These are phyloP conservation scores for Pestalotiopsis sp. DNA, from an alignment of 2,329 filamentous ascomycete genomes.

Conservation along the genomic window DNA sequence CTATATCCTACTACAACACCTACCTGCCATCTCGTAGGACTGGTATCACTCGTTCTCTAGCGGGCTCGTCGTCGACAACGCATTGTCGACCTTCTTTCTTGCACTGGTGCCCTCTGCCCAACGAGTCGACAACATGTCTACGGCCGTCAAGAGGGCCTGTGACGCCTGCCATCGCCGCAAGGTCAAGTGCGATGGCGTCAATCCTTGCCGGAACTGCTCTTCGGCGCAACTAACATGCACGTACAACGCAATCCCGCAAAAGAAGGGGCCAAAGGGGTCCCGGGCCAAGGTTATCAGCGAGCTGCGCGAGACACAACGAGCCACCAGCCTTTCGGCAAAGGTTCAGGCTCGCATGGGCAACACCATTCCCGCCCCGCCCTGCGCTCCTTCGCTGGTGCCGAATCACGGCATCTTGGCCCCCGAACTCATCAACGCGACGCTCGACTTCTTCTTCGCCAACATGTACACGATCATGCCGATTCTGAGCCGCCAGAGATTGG, in stretches of 20 bases:
- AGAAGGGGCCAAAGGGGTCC: conserved; percentile 76
- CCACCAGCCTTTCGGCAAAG: conserved; percentile 64
- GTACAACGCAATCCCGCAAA: conserved; percentile 75
- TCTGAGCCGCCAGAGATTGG: conserved; percentile 59
- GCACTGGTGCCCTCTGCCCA: background rate
- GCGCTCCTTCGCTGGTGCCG: conserved; percentile 51
- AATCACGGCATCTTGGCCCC: conserved; percentile 62
- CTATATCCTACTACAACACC: background rate
- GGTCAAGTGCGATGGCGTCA: conserved; percentile 73
- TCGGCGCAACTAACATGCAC: conserved; percentile 70
- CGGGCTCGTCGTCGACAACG: background rate
- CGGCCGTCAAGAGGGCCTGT: conserved; percentile 57
- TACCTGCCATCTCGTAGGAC: background rate
- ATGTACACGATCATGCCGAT: conserved; percentile 68
- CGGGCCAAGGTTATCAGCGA: conserved; percentile 77
- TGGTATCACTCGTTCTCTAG: background rate
- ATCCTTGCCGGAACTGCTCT: conserved; percentile 72
- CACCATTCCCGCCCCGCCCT: conserved; percentile 51
- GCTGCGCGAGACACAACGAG: conserved; percentile 68
- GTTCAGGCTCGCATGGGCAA: conserved; percentile 60
- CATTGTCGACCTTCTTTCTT: background rate
- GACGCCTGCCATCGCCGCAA: conserved; percentile 76
- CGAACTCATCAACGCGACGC: conserved; percentile 67
- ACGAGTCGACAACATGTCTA: conserved; percentile 31
- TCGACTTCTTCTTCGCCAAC: conserved; percentile 70